Percentiles rank a stretch among this genome's conserved stretches.
Conservation (phyloP, 768 basidiomycete species). For the Phanerochaete carnosa region DNA sequence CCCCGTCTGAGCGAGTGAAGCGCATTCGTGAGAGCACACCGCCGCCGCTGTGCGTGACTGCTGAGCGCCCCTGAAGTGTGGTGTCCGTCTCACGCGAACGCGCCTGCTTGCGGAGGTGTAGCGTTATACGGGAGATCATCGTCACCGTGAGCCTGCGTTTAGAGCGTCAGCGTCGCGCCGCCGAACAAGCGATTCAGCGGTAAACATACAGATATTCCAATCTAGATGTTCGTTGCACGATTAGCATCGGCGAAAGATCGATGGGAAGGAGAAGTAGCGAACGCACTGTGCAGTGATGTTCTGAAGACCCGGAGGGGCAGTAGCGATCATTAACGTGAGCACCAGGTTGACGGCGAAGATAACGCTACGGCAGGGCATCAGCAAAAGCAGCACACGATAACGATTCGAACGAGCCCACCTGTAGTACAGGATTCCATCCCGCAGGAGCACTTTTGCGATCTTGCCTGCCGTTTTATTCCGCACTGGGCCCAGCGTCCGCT, state of each 20-base stretch:
- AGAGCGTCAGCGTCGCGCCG: background rate
- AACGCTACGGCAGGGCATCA: constrained; percentile 22
- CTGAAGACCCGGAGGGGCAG: constrained; percentile 26
- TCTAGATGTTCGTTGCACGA: constrained; percentile 12
- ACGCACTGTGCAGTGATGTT: constrained; percentile 38
- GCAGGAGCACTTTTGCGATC: constrained; percentile 24
- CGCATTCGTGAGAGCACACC: constrained; percentile 8
- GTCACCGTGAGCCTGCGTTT: constrained; percentile 37
- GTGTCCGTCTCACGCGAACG: constrained; percentile 3
- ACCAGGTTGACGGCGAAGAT: constrained; percentile 37
- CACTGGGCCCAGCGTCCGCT: constrained; percentile 25
- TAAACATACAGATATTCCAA: constrained; percentile 38
- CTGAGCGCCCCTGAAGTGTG: background rate
- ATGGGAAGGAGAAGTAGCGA: background rate
- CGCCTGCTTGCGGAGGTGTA: constrained; percentile 46
- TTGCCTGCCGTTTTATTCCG: constrained; percentile 15
- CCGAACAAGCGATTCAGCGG: background rate
- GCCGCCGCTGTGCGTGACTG: background rate
- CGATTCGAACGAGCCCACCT: constrained; percentile 18
- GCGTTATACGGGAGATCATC: constrained; percentile 69
- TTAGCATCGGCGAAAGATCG: background rate
- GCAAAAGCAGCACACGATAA: background rate
- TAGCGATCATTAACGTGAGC: constrained; percentile 36
- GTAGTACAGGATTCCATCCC: constrained; percentile 35
- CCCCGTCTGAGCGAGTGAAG: constrained; percentile 6